A percentile compares a stretch with the other conserved stretches of the same genome.
These are phyloP conservation scores for Macrolepiota dolichaula DNA, from an alignment of 768 basidiomycete genomes.

Conservation along the genomic window DNA sequence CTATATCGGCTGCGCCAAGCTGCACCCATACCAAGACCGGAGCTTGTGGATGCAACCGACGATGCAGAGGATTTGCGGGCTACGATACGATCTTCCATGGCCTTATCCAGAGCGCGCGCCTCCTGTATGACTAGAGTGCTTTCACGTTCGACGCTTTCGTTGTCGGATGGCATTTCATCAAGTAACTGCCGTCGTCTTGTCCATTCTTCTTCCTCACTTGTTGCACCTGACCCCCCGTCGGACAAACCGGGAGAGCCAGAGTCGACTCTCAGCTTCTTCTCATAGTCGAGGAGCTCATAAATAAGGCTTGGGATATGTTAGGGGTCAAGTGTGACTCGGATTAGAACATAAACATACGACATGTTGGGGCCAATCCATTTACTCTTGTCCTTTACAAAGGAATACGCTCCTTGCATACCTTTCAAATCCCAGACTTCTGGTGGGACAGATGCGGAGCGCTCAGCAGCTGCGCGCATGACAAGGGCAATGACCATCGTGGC, in stretches of 20 bases:
- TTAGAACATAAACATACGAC: conserved; percentile 59
- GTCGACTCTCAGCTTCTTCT: conserved; percentile 62
- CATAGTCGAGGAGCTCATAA: conserved; percentile 91
- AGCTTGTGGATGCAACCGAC: conserved; percentile 50
- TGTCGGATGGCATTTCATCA: conserved; percentile 46
- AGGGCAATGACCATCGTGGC: conserved; percentile 89
- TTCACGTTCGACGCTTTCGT: conserved; percentile 52
- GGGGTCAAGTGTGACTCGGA: conserved; percentile 14
- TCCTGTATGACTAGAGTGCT: conserved; percentile 64
- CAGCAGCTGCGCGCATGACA: conserved; percentile 89
- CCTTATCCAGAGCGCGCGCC: conserved; percentile 80
- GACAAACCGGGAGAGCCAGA: conserved; percentile 53
- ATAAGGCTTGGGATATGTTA: conserved; percentile 59
- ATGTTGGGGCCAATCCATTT: conserved; percentile 90
- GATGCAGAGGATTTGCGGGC: conserved; percentile 71
- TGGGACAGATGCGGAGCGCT: conserved; percentile 60
- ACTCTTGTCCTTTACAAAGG: conserved; percentile 87
- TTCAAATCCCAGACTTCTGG: conserved; percentile 75
- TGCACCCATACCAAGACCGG: conserved; percentile 63
- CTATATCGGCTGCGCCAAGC: conserved; percentile 66
- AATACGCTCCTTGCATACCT: conserved; percentile 89
- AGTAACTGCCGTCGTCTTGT: conserved; percentile 60
- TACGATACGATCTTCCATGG: conserved; percentile 80
- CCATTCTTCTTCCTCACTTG: conserved; percentile 76
- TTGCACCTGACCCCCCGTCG: conserved; percentile 30